Evolutionary conservation across 176 grass and related monocot genomes (phyloP).

Genomic region (Carex pumila): DNA sequence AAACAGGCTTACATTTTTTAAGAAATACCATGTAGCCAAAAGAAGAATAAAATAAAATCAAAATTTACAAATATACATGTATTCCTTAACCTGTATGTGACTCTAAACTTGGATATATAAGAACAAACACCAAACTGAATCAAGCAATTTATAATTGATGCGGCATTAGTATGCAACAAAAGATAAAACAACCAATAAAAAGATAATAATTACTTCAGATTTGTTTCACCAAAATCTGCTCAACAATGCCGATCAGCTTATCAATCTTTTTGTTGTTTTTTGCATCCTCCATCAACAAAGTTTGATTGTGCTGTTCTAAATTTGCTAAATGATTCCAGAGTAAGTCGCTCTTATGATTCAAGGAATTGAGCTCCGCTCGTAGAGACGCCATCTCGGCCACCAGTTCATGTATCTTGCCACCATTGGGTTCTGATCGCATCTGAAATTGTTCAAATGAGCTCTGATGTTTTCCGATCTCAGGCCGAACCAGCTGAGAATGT

Average conservation of each 20-base stretch:
- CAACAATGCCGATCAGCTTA: background rate
- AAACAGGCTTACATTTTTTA: no score
- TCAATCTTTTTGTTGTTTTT: conserved; percentile 9
- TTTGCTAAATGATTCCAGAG: background rate
- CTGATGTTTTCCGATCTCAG: background rate
- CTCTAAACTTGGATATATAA: background rate
- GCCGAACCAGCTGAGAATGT: background rate
- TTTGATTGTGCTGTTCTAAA: conserved; percentile 1
- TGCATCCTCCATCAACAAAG: background rate
- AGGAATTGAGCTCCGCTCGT: background rate
- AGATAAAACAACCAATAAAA: background rate
- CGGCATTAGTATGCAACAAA: no score
- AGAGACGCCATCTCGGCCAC: background rate
- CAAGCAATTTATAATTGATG: background rate
- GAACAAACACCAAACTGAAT: background rate
- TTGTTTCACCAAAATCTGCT: background rate
- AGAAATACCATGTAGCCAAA: background rate
- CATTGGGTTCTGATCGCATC: background rate
- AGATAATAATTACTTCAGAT: background rate
- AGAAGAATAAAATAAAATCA: background rate
- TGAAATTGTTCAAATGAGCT: background rate
- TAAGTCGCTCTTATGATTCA: background rate
- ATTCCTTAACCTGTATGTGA: background rate
- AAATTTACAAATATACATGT: background rate
- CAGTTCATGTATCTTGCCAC: background rate